phyloP scores from a whole-genome alignment of 1,284 basidiomycete species.

The Boletus smithii region DNA sequence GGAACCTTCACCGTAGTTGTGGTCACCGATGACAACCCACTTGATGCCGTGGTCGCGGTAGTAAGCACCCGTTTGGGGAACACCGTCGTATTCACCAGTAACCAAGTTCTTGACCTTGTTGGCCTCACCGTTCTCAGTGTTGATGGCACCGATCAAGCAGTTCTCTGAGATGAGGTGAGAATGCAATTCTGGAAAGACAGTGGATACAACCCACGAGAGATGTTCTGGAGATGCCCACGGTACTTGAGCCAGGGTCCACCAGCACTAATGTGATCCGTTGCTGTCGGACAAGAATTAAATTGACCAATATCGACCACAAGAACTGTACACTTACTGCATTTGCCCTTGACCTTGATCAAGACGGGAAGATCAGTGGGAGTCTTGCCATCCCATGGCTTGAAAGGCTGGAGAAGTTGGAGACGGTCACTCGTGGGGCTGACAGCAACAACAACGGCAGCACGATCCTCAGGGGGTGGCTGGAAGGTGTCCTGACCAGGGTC shows the following conservation, averaged over 20 bases:
- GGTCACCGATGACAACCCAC: constrained; percentile 94
- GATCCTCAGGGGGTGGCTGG: constrained; percentile 90
- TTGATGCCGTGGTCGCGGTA: constrained; percentile 91
- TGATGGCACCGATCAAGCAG: constrained; percentile 96
- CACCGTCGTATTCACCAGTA: constrained; percentile 83
- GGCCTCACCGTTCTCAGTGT: constrained; percentile 91
- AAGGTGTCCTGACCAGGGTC: constrained; percentile 97
- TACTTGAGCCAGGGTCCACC: constrained; percentile 99
- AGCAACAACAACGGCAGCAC: constrained; percentile 80
- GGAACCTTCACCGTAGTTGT: constrained; percentile 98
- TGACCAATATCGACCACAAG: background rate
- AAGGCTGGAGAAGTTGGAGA: constrained; percentile 91
- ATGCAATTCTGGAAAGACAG: background rate
- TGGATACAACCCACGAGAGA: constrained; percentile 63
- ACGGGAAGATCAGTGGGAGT: constrained; percentile 86
- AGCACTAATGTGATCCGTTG: constrained; percentile 88
- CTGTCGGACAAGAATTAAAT: constrained; percentile 29
- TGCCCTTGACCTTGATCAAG: constrained; percentile 97
- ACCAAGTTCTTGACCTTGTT: constrained; percentile 93
- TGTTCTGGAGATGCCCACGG: constrained; percentile 98
- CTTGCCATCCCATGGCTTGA: constrained; percentile 92
- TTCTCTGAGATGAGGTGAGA: constrained; percentile 58
- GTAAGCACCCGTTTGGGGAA: constrained; percentile 80
- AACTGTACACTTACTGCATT: constrained; percentile 73
- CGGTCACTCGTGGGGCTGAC: constrained; percentile 90